These are phyloP conservation scores for Nicotiana benthamiana DNA, from an alignment of 257 asterid species.

Conservation along the genomic window DNA sequence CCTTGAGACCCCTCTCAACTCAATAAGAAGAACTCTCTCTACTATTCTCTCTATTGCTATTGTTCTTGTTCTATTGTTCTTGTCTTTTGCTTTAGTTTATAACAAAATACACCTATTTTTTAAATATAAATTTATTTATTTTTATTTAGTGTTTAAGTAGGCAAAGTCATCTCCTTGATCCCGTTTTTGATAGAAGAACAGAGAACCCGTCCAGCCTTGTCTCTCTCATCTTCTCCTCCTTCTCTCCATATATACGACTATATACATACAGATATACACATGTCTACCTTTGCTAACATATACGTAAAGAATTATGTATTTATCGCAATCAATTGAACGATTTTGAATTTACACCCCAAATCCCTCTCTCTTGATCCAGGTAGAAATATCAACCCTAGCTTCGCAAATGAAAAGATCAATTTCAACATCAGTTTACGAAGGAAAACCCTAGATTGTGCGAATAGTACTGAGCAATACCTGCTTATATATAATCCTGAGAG, in stretches of 20 bases:
- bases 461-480: neutral
- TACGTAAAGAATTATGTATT: conserved; percentile 5
- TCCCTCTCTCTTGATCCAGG: conserved; percentile 27
- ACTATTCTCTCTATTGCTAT: too few relatives aligned
- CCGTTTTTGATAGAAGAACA: conserved; percentile 12
- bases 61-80: too few relatives aligned
- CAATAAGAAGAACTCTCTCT: too few relatives aligned
- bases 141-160: neutral
- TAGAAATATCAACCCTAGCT: conserved; percentile 22
- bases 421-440: conserved; percentile 25
- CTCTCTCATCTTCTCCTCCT: conserved; percentile 1
- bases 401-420: conserved; percentile 4
- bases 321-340: conserved; percentile 21
- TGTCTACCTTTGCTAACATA: neutral
- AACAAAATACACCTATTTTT: too few relatives aligned
- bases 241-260: conserved; percentile 12
- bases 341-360: conserved; percentile 17
- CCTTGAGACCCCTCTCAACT: too few relatives aligned
- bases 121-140: too few relatives aligned
- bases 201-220: neutral
- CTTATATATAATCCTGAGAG: neutral
- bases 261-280: conserved; percentile 8
- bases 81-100: too few relatives aligned
- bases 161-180: conserved; percentile 30
- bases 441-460: conserved; percentile 10